These are phyloP conservation scores for Penicillium sp. DNA, from an alignment of 2,329 filamentous ascomycete species.

Conservation along the genomic window DNA sequence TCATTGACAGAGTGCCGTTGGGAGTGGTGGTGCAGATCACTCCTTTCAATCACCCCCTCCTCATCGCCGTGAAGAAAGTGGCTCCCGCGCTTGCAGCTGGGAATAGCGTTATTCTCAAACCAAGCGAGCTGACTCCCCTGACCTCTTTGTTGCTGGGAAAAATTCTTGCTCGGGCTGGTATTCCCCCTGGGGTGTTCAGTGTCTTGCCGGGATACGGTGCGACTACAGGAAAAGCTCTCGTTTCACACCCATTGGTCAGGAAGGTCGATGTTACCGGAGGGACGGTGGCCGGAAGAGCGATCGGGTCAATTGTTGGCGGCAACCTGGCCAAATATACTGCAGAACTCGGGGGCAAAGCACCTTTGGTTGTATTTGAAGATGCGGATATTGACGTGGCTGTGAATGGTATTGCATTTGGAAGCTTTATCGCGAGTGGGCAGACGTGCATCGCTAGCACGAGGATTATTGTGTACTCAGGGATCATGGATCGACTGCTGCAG, in stretches of 20 bases:
- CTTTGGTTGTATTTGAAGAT: conserved; percentile 40
- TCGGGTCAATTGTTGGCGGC: conserved; percentile 37
- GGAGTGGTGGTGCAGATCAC: conserved; percentile 48
- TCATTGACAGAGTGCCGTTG: conserved; percentile 41
- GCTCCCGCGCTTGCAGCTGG: conserved; percentile 47
- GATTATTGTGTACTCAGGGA: conserved; percentile 54
- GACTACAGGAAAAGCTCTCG: conserved; percentile 47
- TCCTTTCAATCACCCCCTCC: conserved; percentile 45
- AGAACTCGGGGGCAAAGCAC: conserved; percentile 45
- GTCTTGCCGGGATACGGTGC: conserved; percentile 58
- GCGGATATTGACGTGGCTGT: conserved; percentile 38
- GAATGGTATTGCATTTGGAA: conserved; percentile 44
- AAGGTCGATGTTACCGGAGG: conserved; percentile 44
- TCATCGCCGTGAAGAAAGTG: conserved; percentile 46
- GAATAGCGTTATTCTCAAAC: conserved; percentile 46
- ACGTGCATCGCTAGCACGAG: conserved; percentile 61
- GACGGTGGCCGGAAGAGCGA: conserved; percentile 38
- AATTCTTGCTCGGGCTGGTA: conserved; percentile 47
- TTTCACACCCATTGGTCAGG: conserved; percentile 34
- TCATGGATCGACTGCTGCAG: conserved; percentile 45
- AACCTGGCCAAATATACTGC: conserved; percentile 42
- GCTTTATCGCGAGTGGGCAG: conserved; percentile 59
- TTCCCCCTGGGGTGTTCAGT: conserved; percentile 50
- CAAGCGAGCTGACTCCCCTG: conserved; percentile 49
- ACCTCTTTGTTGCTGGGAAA: conserved; percentile 46